Evolutionary conservation across 306 rosid species (phyloP).

Genomic region (Hippophae rhamnoides): DNA sequence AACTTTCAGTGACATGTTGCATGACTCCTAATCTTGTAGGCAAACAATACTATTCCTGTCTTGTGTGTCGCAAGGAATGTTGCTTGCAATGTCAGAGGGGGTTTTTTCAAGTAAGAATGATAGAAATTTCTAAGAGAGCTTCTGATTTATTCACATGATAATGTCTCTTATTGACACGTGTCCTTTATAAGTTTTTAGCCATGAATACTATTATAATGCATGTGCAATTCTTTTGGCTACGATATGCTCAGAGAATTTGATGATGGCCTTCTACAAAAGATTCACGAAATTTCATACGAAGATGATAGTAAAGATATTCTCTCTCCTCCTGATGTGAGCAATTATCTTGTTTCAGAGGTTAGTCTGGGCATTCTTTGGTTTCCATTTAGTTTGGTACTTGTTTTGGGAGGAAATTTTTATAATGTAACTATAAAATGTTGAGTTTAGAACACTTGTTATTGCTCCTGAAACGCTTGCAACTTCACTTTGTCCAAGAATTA

Average conservation of each 20-base stretch:
- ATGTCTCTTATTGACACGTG: not conserved
- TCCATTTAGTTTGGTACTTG: not conserved
- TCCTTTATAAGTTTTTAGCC: conserved; percentile 13
- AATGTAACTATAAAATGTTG: too few relatives aligned
- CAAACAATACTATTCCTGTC: conserved; percentile 72
- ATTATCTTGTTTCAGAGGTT: conserved; percentile 86
- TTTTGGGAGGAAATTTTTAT: not conserved
- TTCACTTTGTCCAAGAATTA: not conserved
- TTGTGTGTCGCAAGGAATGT: conserved; percentile 96
- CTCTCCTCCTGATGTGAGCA: conserved; percentile 88
- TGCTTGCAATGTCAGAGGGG: conserved; percentile 94
- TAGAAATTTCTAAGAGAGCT: conserved; percentile 6
- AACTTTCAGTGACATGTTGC: conserved; percentile 18
- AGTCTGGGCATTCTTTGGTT: conserved; percentile 9
- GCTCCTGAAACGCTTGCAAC: not conserved
- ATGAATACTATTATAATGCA: conserved; percentile 3
- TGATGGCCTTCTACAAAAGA: conserved; percentile 73
- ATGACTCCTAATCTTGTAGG: conserved; percentile 43
- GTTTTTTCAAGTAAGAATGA: conserved; percentile 77
- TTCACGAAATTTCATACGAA: conserved; percentile 65
- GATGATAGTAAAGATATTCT: conserved; percentile 66
- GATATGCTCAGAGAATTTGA: conserved; percentile 75
- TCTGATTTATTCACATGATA: conserved; percentile 2
- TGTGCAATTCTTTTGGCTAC: conserved; percentile 19
- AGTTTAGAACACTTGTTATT: too few relatives aligned